Conservation (phyloP, 345 rosid species). For the Euphorbia pulcherrima region DNA sequence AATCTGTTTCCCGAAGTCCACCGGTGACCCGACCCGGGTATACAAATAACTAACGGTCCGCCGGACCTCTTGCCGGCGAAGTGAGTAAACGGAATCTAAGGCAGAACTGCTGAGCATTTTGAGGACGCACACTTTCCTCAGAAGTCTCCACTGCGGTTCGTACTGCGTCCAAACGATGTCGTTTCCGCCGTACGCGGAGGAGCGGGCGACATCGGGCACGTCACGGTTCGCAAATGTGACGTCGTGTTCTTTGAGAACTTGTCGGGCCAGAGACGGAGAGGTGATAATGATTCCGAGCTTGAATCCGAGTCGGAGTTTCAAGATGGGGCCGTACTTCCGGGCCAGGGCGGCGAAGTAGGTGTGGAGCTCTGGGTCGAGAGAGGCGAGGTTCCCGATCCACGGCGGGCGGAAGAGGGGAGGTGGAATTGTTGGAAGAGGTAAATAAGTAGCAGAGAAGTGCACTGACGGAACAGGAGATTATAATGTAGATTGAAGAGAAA, state of each 20-base stretch:
- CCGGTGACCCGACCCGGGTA: conserved; percentile 21
- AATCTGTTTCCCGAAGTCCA: conserved; percentile 40
- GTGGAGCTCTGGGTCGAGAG: conserved; percentile 53
- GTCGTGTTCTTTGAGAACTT: conserved; percentile 53
- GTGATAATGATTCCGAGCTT: conserved; percentile 38
- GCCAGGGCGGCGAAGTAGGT: conserved; percentile 43
- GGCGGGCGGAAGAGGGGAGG: conserved; percentile 41
- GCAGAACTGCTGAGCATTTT: conserved; percentile 52
- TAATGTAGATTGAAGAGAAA: not conserved
- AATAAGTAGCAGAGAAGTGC: conserved; percentile 11
- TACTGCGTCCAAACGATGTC: conserved; percentile 47
- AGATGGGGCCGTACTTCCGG: conserved; percentile 40
- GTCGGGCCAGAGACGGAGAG: conserved; percentile 38
- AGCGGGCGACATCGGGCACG: conserved; percentile 27
- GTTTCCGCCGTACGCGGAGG: conserved; percentile 33
- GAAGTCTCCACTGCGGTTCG: conserved; percentile 53
- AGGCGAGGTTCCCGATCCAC: conserved; percentile 45
- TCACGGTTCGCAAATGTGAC: conserved; percentile 43
- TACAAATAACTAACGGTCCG: conserved; percentile 27
- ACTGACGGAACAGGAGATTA: not conserved
- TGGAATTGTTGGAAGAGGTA: conserved; percentile 4
- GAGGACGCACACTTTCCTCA: conserved; percentile 37
- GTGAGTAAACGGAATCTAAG: conserved; percentile 42
- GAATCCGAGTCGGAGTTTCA: conserved; percentile 42
- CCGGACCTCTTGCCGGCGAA: conserved; percentile 45